These are phyloP conservation scores for Didymella pinodella DNA, from an alignment of 2,329 filamentous ascomycete genomes.

Conservation along the genomic window DNA sequence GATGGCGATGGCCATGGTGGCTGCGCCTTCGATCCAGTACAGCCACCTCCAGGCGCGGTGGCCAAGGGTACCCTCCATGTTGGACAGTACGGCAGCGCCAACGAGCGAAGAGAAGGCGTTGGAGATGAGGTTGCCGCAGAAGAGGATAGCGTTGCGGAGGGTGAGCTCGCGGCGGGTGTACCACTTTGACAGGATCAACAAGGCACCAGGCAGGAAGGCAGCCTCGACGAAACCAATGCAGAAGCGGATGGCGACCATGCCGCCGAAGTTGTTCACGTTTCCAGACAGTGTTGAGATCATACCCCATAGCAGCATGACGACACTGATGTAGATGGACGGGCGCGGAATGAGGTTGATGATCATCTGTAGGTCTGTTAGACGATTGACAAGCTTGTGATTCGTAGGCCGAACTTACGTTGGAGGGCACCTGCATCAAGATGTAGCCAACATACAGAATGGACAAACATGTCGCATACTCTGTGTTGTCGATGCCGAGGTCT, in stretches of 20 bases:
- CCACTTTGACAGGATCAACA: constrained; percentile 71
- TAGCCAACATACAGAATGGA: constrained; percentile 41
- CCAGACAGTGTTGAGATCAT: constrained; percentile 50
- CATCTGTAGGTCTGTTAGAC: constrained; percentile 33
- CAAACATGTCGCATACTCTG: constrained; percentile 46
- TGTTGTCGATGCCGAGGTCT: constrained; percentile 41
- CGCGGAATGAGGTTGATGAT: constrained; percentile 50
- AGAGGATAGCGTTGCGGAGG: constrained; percentile 51
- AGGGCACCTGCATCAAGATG: constrained; percentile 9
- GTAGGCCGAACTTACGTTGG: neutral
- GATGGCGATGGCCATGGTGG: constrained; percentile 46
- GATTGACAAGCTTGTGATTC: neutral
- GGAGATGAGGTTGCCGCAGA: constrained; percentile 55
- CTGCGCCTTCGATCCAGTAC: constrained; percentile 52
- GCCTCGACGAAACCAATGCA: constrained; percentile 51
- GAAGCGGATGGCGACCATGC: constrained; percentile 51
- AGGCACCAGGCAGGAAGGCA: constrained; percentile 67
- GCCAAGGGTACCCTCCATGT: constrained; percentile 47
- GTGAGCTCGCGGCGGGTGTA: constrained; percentile 65
- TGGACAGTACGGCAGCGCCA: constrained; percentile 51
- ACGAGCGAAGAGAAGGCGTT: constrained; percentile 57
- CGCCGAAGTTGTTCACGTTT: constrained; percentile 43
- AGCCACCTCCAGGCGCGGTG: constrained; percentile 53
- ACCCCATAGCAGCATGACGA: constrained; percentile 52
- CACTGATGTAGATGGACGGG: constrained; percentile 48